Base-by-base conservation (phyloP, 805 yeast species). In the Millerozyma acaciae region DNA sequence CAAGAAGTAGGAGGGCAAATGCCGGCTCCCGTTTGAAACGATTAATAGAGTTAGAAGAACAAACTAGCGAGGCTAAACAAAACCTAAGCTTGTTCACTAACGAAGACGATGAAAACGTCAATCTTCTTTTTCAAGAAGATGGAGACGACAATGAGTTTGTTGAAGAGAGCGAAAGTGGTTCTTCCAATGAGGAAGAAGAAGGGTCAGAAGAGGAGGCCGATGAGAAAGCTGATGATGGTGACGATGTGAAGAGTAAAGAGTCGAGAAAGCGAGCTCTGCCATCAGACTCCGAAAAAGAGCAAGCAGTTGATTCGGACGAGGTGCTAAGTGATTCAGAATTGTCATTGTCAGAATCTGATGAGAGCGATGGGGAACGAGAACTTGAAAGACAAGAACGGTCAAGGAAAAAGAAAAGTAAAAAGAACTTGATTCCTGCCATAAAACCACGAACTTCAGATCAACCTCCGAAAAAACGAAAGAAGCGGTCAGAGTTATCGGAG, bases 21-120 rank as follows among this genome's bases (percentile, higher is more conserved):
- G 98, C 98, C 2, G 98, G 98, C 10, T 82, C 85, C 33, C 69
- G 93, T 34, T 65, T 93, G 53, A 76, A 76, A 48, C 77, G 78
- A 36, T 69, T 93, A 39, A 62, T 93, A 13, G 83, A 78, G 38
- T 70, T 84, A 18, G 95, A 80, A 45, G 84, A 76, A 42, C 81
- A 76, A 29, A 51, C 62, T 6, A 44, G 57, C 2, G 62, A 55
- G 5, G 33, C 37, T 8, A 45, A 45, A 29, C 21, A 45, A 34
- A 25, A 49, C 24, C 22, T 42, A 2, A 37, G 43, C 7, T 54
- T 56, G 43, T 48, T 55, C 16, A 45, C 57, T 14, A 53, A 60
- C 5, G 87, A 85, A 26, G 95, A 84, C 26, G 94, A 85, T 41
- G 88, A 82, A 44, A 78, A 81, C 33, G 83, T 85, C 23, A 76